Evolutionary conservation across 2,329 filamentous ascomycete genomes (phyloP), one percentile per base, ranked within the genome.

Genomic region (Pseudocercospora pini-densiflorae): DNA sequence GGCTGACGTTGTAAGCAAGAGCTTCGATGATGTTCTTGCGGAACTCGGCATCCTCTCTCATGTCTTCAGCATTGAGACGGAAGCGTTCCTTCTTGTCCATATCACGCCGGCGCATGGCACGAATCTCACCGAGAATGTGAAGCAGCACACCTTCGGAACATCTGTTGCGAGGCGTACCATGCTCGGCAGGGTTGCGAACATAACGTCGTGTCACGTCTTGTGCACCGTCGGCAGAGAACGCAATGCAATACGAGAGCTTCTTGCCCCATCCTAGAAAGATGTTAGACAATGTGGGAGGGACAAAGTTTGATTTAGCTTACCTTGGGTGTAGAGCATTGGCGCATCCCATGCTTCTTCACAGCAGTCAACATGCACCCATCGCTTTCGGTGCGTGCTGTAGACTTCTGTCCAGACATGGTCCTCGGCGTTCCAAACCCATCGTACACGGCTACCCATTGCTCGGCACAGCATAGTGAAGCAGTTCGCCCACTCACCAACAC

Each of bases 401-500:
- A 98, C 91, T 75, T 98, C 95, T 0, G 94, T 97, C 95, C 95
- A 99, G 27, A 97, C 92, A 76, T 97, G 92, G 78, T 98, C 95
- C 79, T 98, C 95, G 31, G 91, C 90, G 73, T 98, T 98, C 95
- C 95, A 99, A 10, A 99, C 91, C 95, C 95, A 99, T 75, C 95
- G 89, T 24, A 97, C 93, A 68, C 94, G 88, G 67, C 91, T 92
- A 59, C 94, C 94, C 14, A 98, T 89, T 4, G 95, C 95, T 67
- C 94, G 89, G 83, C 94, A 98, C 61, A 99, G 86, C 95, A 98
- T 98, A 81, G 91, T 94, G 82, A 99, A 99, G 85, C 94, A 97
- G 81, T 97, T 98, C 71, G 93, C 93, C 93, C 95, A 98, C 82
- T 99, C 95, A 68, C 95, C 95, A 68, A 91, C 91, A 72, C 95